Evolutionary conservation across 1,284 basidiomycete genomes (phyloP), one percentile per base, ranked within the genome.

Genomic region (Leccinum solheimii): DNA sequence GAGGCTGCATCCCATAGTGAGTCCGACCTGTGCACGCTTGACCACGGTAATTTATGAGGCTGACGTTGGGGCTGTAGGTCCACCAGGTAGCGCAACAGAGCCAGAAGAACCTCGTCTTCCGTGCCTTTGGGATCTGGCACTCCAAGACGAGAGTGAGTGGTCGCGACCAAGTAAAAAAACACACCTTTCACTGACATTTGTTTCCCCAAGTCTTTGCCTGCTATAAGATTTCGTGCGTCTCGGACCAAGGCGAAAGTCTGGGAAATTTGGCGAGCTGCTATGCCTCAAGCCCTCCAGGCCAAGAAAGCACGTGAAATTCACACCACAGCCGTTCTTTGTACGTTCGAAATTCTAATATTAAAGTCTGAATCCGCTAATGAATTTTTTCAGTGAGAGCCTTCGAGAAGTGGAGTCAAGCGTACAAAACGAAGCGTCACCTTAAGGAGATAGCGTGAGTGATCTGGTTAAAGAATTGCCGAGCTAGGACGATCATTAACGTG

Each of bases 361-460:
- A 16, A 49, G 34, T 19, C 11, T 19, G 52, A 49, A 55, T 57
- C 62, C 62, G 56, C 60, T 63, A 60, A 66, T 62, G 50, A 65
- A 63, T 57, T 51, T 57, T 56, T 66, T 13, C 65, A 93, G 91
- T 79, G 56, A 82, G 78, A 71, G 79, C 72, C 51, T 79, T 92
- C 59, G 80, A 81, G 50, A 85, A 80, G 64, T 93, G 91, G 91
- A 68, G 80, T 26, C 82, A 87, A 71, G 78, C 79, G 7, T 85
- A 90, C 68, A 82, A 83, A 70, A 86, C 84, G 21, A 91, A 88
- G 71, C 81, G 87, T 45, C 86, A 88, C 49, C 80, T 89, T 48
- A 92, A 91, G 73, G 90, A 91, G 60, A 87, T 92, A 58, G 89
- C 88, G 91, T 93, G 73, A 79, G 90, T 84, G 58, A 66, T 57